These are phyloP conservation scores for Hexamita inflata DNA, from an alignment of 208 protist species.

Conservation along the genomic window DNA sequence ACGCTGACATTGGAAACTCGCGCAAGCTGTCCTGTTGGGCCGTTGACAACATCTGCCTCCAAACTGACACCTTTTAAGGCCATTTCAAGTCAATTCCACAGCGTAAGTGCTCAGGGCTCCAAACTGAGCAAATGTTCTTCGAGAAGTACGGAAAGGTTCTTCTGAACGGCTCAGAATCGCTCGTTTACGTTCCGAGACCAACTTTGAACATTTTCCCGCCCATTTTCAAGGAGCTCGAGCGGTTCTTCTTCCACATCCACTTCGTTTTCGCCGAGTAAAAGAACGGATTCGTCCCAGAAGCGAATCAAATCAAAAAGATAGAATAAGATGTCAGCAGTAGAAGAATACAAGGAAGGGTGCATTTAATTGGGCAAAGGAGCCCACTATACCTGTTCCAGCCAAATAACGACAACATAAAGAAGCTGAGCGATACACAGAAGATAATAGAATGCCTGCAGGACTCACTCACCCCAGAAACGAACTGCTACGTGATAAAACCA, in stretches of 20 bases:
- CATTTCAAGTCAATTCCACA: neutral
- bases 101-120: neutral
- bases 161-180: neutral
- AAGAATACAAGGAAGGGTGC: no score
- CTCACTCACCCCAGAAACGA: no score
- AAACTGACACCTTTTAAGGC: neutral
- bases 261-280: slow-evolving; percentile 18
- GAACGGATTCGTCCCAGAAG: neutral
- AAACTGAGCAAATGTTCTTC: neutral
- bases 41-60: slow-evolving; percentile 15
- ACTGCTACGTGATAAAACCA: no score
- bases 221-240: neutral
- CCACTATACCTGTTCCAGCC: no score
- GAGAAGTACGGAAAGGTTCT: neutral
- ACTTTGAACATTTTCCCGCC: neutral
- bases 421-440: no score
- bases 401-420: no score
- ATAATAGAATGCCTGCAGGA: no score
- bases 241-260: neutral
- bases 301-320: slow-evolving; percentile 1
- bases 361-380: no score
- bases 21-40: slow-evolving; percentile 10
- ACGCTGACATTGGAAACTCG: neutral
- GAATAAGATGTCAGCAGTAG: no score
- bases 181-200: slow-evolving; percentile 7